Conservation (phyloP, 139 green algal genomes). For the Chlorella vulgaris region DNA sequence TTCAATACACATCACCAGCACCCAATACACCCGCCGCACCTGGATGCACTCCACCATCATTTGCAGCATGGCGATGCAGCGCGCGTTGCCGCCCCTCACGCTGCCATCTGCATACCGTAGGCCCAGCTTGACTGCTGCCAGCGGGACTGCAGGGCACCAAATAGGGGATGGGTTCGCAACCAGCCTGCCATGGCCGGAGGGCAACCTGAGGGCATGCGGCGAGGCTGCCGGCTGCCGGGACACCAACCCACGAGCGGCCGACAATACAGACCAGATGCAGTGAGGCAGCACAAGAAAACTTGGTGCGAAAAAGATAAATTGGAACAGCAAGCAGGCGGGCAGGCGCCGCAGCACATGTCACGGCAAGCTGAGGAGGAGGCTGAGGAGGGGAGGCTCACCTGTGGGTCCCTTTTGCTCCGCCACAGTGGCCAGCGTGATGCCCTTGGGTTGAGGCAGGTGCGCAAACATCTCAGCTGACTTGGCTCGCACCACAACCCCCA, state of each 20-base stretch:
- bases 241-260: no score
- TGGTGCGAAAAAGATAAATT: no score
- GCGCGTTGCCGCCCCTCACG: conserved; percentile 79
- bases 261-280: no score
- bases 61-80: conserved; percentile 89
- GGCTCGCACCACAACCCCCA: conserved; percentile 5
- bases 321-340: no score
- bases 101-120: conserved; percentile 79
- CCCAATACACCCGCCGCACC: no score
- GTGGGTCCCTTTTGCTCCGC: conserved; percentile 6
- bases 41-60: conserved; percentile 73
- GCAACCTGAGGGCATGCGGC: no score
- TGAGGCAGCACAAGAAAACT: no score
- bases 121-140: conserved; percentile 80
- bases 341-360: no score
- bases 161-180: not conserved
- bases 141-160: conserved; percentile 47
- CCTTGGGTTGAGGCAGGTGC: conserved; percentile 80
- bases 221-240: no score
- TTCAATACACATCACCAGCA: no score
- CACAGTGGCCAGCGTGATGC: conserved; percentile 29
- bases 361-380: no score
- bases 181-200: not conserved
- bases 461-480: conserved; percentile 79
- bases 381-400: no score